Conservation (phyloP, 129 eudicot genomes). For the Artemisia annua region DNA sequence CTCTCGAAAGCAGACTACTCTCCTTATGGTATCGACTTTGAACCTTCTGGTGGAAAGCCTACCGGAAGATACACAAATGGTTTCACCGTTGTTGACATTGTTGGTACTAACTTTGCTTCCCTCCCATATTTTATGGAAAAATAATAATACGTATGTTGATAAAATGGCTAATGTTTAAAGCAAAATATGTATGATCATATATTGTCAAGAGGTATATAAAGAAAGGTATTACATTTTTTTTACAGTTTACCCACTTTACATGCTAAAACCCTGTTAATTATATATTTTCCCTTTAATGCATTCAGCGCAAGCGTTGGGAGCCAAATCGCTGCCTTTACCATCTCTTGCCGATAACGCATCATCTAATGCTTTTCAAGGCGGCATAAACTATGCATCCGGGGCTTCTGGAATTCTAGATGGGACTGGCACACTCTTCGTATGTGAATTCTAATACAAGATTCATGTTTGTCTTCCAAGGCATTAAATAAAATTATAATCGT, state of each 20-base stretch:
- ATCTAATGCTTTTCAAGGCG: slow-evolving; percentile 36
- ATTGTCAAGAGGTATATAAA: too few species aligned
- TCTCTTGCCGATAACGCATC: slow-evolving; percentile 45
- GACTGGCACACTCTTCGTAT: slow-evolving; percentile 56
- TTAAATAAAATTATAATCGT: not conserved
- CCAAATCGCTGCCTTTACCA: slow-evolving; percentile 46
- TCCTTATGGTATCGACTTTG: slow-evolving; percentile 73
- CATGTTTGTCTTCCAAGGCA: not conserved
- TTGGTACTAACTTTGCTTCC: slow-evolving; percentile 39
- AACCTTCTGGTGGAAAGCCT: slow-evolving; percentile 58
- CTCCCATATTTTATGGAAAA: not conserved
- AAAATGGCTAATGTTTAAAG: too few species aligned
- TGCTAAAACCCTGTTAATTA: too few species aligned
- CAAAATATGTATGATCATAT: too few species aligned
- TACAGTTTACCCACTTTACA: too few species aligned
- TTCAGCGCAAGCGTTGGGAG: slow-evolving; percentile 64
- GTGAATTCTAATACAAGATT: slow-evolving; percentile 7
- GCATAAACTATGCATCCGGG: slow-evolving; percentile 65
- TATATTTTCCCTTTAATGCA: not conserved
- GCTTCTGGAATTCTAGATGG: slow-evolving; percentile 62
- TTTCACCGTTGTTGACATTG: slow-evolving; percentile 57
- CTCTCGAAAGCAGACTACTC: slow-evolving; percentile 66
- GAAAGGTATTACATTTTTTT: too few species aligned
- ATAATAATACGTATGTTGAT: not conserved
- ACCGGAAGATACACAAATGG: slow-evolving; percentile 81